These are phyloP conservation scores for Grigorovia jiainica DNA, from an alignment of 805 yeast species.

Conservation along the genomic window DNA sequence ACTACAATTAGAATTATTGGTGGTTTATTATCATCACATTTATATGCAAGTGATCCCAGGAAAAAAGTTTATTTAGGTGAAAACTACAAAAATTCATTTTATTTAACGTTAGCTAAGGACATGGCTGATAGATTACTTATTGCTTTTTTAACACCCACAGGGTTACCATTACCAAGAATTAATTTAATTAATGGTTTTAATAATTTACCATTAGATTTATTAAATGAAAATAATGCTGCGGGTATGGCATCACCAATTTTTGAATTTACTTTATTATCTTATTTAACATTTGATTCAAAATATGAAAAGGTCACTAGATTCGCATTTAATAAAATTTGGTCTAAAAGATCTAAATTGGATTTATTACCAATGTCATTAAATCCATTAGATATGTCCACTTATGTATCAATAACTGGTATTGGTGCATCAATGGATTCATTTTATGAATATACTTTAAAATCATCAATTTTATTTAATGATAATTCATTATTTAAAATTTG, in stretches of 20 bases:
- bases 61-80: constrained; percentile 31
- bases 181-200: constrained; percentile 40
- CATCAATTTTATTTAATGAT: constrained; percentile 63
- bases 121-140: constrained; percentile 62
- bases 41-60: constrained; percentile 47
- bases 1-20: constrained; percentile 76
- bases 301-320: constrained; percentile 54
- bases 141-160: constrained; percentile 55
- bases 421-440: constrained; percentile 92
- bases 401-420: constrained; percentile 46
- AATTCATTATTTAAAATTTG: constrained; percentile 44
- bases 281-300: constrained; percentile 61
- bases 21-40: constrained; percentile 68
- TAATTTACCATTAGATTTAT: constrained; percentile 34
- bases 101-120: constrained; percentile 64
- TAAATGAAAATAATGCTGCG: constrained; percentile 70
- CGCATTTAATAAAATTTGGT: constrained; percentile 68
- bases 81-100: constrained; percentile 53
- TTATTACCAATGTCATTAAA: constrained; percentile 73
- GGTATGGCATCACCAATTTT: constrained; percentile 80
- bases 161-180: constrained; percentile 73
- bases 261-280: constrained; percentile 69
- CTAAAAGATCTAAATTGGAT: constrained; percentile 47
- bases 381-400: constrained; percentile 27
- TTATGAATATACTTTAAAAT: constrained; percentile 79